These are phyloP conservation scores for Pisolithus marmoratus DNA, from an alignment of 768 basidiomycete species.

Conservation along the genomic window DNA sequence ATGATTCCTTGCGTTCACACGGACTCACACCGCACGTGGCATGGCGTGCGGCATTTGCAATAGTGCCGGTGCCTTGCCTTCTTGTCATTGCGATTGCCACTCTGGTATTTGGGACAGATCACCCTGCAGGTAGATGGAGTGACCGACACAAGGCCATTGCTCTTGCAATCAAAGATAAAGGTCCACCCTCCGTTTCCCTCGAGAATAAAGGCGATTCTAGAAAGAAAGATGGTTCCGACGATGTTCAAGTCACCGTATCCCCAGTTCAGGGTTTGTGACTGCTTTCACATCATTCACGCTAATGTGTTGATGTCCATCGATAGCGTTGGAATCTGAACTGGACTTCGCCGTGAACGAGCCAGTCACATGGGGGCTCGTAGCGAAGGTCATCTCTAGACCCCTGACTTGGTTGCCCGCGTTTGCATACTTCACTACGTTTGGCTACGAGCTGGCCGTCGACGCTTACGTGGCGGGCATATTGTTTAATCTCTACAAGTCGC, in stretches of 20 bases:
- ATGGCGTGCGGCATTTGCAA: constrained; percentile 51
- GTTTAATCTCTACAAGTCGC: constrained; percentile 32
- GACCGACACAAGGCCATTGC: constrained; percentile 38
- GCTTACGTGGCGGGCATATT: constrained; percentile 45
- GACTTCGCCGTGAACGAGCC: constrained; percentile 43
- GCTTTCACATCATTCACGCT: background rate
- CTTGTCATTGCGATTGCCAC: constrained; percentile 35
- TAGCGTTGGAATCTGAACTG: constrained; percentile 28
- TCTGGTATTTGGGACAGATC: constrained; percentile 46
- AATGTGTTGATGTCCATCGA: background rate
- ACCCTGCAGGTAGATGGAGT: constrained; percentile 49
- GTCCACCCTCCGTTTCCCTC: constrained; percentile 13
- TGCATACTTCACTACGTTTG: constrained; percentile 52
- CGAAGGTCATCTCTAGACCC: constrained; percentile 33
- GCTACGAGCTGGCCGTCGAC: constrained; percentile 53
- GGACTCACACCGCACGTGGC: constrained; percentile 38
- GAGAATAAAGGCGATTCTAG: constrained; percentile 20
- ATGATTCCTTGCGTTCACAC: constrained; percentile 31
- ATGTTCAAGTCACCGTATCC: constrained; percentile 15
- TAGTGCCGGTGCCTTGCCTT: constrained; percentile 50
- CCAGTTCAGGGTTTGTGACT: constrained; percentile 2
- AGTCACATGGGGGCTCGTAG: constrained; percentile 30
- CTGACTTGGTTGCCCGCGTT: constrained; percentile 52
- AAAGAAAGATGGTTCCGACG: constrained; percentile 18
- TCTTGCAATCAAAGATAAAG: constrained; percentile 9